Percentiles rank a stretch among this genome's conserved stretches.
These are phyloP conservation scores for Picea abies DNA, from an alignment of 83 land plant species.

Conservation along the genomic window DNA sequence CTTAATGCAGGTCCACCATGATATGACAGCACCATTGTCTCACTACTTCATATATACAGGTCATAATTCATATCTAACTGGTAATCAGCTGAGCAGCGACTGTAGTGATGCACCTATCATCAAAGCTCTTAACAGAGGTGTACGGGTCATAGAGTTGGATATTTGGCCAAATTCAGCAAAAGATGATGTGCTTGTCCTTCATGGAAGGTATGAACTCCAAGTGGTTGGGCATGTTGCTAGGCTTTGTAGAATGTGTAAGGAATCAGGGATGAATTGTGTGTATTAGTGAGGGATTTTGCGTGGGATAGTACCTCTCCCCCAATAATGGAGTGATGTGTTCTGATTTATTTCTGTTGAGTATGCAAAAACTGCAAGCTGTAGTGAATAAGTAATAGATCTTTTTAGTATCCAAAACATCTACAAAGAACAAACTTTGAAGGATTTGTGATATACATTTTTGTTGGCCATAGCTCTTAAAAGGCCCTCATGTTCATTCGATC, in stretches of 20 bases:
- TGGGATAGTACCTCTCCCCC: neutral
- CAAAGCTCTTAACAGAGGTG: slow-evolving; percentile 76
- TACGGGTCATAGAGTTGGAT: slow-evolving; percentile 91
- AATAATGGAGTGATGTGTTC: neutral
- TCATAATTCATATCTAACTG: slow-evolving; percentile 94
- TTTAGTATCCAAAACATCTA: neutral
- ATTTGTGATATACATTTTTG: neutral
- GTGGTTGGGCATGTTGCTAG: neutral
- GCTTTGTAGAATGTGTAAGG: neutral
- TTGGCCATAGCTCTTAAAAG: neutral
- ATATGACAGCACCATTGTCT: slow-evolving; percentile 83
- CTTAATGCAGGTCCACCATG: slow-evolving; percentile 79
- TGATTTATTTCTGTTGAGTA: neutral
- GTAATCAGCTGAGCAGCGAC: slow-evolving; percentile 92
- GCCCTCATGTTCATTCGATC: neutral
- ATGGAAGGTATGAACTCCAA: slow-evolving; percentile 70
- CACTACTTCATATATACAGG: slow-evolving; percentile 92
- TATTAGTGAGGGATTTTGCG: neutral
- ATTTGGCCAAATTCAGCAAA: slow-evolving; percentile 86
- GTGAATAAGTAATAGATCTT: neutral
- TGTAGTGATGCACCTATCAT: slow-evolving; percentile 87
- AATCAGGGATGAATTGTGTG: neutral
- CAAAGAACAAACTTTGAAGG: neutral
- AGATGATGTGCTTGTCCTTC: slow-evolving; percentile 65
- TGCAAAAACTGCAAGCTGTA: neutral